Evolutionary conservation across 1,284 basidiomycete genomes (phyloP), one percentile per base, ranked within the genome.

Genomic region (Exobasidium cylindrosporum): DNA sequence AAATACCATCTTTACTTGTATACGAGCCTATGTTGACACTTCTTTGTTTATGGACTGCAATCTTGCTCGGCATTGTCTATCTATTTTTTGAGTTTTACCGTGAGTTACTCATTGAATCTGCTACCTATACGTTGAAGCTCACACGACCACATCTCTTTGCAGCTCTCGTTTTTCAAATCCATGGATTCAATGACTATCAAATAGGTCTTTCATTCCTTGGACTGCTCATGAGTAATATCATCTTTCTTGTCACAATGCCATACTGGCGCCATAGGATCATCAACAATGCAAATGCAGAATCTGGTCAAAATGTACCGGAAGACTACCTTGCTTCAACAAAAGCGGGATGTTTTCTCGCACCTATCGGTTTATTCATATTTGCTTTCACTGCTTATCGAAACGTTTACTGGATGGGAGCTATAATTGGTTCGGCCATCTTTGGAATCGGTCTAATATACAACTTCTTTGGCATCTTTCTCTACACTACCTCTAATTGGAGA

Each of bases 11-110:
- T 14, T 31, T 67, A 29, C 56, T 67, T 4, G 24, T 43, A 14
- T 26, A 47, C 10, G 66, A 67, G 43, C 66, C 66, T 10, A 65
- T 67, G 58, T 47, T 67, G 14, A 30, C 60, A 29, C 47, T 58
- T 2, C 64, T 67, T 23, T 67, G 66, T 40, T 6, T 67, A 30
- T 67, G 66, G 66, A 84, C 82, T 55, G 83, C 88, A 0, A 79
- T 89, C 14, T 81, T 90, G 24, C 85, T 91, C 6, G 89, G 88
- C 0, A 86, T 91, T 53, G 82, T 91, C 0, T 91, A 91, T 77
- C 83, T 89, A 1, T 84, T 87, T 13, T 90, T 90, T 78, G 84
- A 87, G 66, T 86, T 86, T 0, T 89, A 88, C 68, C 87, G 73
- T 80, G 35, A 66, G 77, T 72, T n/a, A n/a, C n/a, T 4, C 0